Conservation (phyloP, 179 eudicot genomes). For the Beta corolliflora region DNA sequence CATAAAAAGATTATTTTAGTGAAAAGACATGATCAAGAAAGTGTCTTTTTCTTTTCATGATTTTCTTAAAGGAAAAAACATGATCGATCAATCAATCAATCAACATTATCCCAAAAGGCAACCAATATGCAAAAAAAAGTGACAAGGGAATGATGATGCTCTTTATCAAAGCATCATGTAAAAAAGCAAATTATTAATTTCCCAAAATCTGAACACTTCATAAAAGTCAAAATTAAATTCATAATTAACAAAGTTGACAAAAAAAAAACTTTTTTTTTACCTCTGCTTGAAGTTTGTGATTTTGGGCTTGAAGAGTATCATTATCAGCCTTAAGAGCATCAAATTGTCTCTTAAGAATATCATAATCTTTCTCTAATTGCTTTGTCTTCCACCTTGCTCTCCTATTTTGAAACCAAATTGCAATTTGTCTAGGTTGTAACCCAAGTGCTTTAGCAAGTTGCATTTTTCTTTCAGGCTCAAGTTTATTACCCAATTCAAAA, state of each 20-base stretch:
- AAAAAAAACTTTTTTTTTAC: constrained; percentile 28
- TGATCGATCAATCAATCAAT: constrained; percentile 25
- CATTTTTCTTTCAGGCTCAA: constrained; percentile 91
- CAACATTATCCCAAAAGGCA: constrained; percentile 28
- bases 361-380: constrained; percentile 86
- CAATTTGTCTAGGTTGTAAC: constrained; percentile 85
- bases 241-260: background rate
- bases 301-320: constrained; percentile 73
- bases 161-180: constrained; percentile 14
- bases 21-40: background rate
- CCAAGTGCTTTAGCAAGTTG: constrained; percentile 88
- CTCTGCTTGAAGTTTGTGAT: constrained; percentile 86
- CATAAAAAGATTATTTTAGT: background rate
- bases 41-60: background rate
- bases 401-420: constrained; percentile 92
- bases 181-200: background rate
- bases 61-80: background rate
- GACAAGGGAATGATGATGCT: constrained; percentile 6
- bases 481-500: constrained; percentile 84
- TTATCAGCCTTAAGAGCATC: constrained; percentile 82
- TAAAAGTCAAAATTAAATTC: background rate
- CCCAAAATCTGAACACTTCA: background rate
- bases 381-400: constrained; percentile 95
- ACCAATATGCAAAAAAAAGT: constrained; percentile 15
- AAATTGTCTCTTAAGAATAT: constrained; percentile 77